phyloP scores from a whole-genome alignment of 2,329 filamentous ascomycete species.

The Fusarium musae region DNA sequence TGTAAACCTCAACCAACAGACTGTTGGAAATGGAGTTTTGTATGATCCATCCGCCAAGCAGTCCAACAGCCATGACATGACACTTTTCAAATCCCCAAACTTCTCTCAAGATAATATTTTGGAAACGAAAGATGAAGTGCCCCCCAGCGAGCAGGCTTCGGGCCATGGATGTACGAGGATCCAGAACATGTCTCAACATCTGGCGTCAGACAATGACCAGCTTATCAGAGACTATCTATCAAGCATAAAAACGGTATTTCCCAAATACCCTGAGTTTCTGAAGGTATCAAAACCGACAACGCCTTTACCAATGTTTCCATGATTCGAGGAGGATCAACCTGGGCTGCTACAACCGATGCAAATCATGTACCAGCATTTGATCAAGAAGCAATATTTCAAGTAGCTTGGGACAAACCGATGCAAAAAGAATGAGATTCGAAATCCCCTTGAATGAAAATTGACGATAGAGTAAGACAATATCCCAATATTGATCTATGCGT shows the following conservation, averaged over 20 bases:
- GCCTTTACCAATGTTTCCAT: not conserved
- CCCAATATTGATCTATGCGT: not conserved
- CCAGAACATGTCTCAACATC: not conserved
- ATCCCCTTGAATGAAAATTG: not conserved
- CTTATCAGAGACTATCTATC: not conserved
- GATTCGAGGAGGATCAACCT: not conserved
- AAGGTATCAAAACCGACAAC: not conserved
- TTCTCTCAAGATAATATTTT: too few relatives aligned
- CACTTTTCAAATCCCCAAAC: not conserved
- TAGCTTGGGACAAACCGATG: not conserved
- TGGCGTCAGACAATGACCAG: not conserved
- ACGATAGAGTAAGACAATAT: not conserved
- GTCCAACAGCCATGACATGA: not conserved
- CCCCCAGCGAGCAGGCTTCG: too few relatives aligned
- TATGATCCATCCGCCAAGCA: not conserved
- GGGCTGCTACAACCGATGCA: not conserved
- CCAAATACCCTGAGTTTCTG: not conserved
- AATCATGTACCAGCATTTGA: not conserved
- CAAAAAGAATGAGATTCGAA: rapidly evolving
- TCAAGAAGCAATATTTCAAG: not conserved
- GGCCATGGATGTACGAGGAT: not conserved
- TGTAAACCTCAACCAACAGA: not conserved
- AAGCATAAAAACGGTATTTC: not conserved
- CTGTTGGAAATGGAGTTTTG: not conserved
- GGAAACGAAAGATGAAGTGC: not conserved